Percentiles rank a stretch among this genome's conserved stretches.
Conservation (phyloP, 2,329 filamentous ascomycete genomes). For the Biscogniauxia marginata region DNA sequence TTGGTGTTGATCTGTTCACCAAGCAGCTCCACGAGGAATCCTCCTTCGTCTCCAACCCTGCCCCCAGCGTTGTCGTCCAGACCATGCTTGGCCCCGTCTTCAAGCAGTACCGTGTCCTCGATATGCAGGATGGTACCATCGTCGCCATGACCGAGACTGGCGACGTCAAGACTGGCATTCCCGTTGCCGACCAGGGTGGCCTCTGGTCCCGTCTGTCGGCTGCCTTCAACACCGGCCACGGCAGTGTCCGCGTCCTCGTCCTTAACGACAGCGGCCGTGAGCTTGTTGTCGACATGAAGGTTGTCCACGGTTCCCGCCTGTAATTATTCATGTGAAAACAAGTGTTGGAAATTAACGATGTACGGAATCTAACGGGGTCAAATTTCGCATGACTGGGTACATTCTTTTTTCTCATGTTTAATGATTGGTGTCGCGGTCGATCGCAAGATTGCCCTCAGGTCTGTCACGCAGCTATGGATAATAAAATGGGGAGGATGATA, state of each 20-base stretch:
- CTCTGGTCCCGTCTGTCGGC: slow-evolving; percentile 78
- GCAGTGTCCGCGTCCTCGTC: slow-evolving; percentile 91
- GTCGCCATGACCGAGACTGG: slow-evolving; percentile 99
- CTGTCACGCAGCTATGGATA: slow-evolving; percentile 24
- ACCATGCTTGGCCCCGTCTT: slow-evolving; percentile 99
- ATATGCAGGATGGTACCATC: slow-evolving; percentile 81
- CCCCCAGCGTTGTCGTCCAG: slow-evolving; percentile 95
- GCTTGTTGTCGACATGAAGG: slow-evolving; percentile 98
- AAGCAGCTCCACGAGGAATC: slow-evolving; percentile 99
- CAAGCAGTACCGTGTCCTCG: slow-evolving; percentile 99
- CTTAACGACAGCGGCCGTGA: slow-evolving; percentile 91
- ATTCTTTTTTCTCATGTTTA: slow-evolving; percentile 16
- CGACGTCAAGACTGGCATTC: slow-evolving; percentile 94
- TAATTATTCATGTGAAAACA: slow-evolving; percentile 45
- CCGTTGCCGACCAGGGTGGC: slow-evolving; percentile 92
- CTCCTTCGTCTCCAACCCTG: slow-evolving; percentile 94
- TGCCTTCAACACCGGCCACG: slow-evolving; percentile 87
- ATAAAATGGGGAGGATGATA: slow-evolving; percentile 32
- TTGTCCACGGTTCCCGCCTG: slow-evolving; percentile 77
- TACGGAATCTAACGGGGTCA: slow-evolving; percentile 29
- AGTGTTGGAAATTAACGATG: slow-evolving; percentile 28
- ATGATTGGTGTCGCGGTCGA: slow-evolving; percentile 23
- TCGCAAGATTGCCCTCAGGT: slow-evolving; percentile 28
- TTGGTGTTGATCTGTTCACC: slow-evolving; percentile 99
- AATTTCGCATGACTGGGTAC: slow-evolving; percentile 19